phyloP scores from a whole-genome alignment of 306 rosid genomes.

The Cicer pinnatifidum region DNA sequence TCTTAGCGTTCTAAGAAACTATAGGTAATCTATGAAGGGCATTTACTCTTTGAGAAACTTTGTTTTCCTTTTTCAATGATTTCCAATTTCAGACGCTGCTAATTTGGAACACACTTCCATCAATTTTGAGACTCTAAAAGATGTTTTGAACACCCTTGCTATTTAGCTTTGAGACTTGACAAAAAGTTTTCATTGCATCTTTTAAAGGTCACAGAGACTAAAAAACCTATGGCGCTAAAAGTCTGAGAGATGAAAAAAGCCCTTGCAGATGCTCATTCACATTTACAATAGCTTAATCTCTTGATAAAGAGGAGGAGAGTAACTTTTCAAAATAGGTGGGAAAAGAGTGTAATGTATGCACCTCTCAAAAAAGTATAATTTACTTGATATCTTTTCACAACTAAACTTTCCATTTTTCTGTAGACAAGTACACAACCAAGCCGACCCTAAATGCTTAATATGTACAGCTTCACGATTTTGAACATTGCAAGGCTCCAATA shows the following conservation, averaged over 20 bases:
- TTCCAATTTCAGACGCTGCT: slow-evolving; percentile 7
- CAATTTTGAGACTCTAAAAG: slow-evolving; percentile 9
- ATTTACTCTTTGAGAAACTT: background rate
- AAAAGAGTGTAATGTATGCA: background rate
- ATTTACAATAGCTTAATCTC: background rate
- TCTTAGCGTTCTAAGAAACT: background rate
- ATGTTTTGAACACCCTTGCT: background rate
- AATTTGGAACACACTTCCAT: background rate
- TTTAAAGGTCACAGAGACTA: background rate
- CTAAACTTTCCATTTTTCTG: background rate
- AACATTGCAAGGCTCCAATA: slow-evolving; percentile 10
- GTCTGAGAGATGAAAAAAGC: background rate
- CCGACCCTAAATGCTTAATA: background rate
- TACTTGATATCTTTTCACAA: background rate
- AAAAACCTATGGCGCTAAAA: background rate
- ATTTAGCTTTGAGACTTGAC: background rate
- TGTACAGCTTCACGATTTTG: slow-evolving; percentile 5
- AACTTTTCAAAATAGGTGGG: slow-evolving; percentile 3
- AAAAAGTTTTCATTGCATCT: background rate
- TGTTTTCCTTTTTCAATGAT: slow-evolving; percentile 1
- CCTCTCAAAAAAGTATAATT: background rate
- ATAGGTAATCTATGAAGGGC: background rate
- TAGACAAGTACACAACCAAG: background rate
- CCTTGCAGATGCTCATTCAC: background rate
- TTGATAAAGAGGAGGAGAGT: background rate